Evolutionary conservation across 495 filamentous ascomycete genomes (phyloP), one percentile per base, ranked within the genome.

Genomic region (Podospora didyma): DNA sequence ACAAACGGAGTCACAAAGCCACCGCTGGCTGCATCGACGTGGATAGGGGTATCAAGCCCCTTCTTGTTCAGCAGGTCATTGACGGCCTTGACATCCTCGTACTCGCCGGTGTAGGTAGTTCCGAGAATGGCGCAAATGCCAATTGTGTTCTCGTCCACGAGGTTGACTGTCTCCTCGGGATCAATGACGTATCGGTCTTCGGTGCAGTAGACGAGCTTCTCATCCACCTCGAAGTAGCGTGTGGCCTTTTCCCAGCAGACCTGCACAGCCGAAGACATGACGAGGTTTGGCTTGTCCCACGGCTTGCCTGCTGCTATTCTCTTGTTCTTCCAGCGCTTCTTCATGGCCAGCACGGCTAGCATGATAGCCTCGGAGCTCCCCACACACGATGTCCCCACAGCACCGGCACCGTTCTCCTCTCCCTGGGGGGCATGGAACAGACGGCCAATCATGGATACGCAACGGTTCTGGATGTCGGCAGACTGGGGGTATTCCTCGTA

Each of bases 191-290:
- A 96, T 57, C 92, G 86, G 6, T 86, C 81, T 16, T 81, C 74
- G 2, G 88, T 90, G 74, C 91, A 96, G 74, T 86, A 94, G 49
- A 92, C 88, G 54, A 89, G 89, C 69, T 86, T 86, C 77, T 96
- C 91, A 67, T 96, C 91, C 45, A 95, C 79, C 58, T 96, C 92
- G 62, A 96, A 95, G 76, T 96, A 96, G 24, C 92, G 81, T n/a
- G 90, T 87, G 0, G 92, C 92, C 73, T 96, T 96, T 75, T 96
- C 91, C 91, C 91, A 96, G 80, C 90, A 95, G 22, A 96, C 92
- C 75, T 96, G 92, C 1, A 96, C 92, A 26, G 92, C 90, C 21
- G 88, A 87, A 60, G 86, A 90, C 90, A 96, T 95, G 78, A 96
- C 73, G 57, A 96, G 87, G 74, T 96, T 96, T 46, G 92, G 92